Evolutionary conservation across 2,329 filamentous ascomycete genomes (phyloP), one percentile per base, ranked within the genome.

Genomic region (Penicillium hesseltinei): DNA sequence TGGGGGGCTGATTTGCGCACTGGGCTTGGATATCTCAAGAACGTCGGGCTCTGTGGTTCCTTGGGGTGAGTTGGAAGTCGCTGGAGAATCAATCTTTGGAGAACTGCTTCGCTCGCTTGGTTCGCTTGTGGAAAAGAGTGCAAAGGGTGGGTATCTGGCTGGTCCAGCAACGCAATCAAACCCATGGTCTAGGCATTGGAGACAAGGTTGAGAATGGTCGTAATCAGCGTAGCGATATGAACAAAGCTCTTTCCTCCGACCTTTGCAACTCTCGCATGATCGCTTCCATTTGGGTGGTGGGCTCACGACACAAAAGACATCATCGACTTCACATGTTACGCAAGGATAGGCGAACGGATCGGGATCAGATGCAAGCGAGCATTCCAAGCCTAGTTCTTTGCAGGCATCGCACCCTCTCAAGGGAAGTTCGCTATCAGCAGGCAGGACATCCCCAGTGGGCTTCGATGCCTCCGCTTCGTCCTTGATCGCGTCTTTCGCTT

Each of bases 141-240:
- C 3, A 31, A 27, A 31, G 2, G 62, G 61, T 21, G 19, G 35
- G 19, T 46, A 5, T 31, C 31, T 65, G 2, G 61, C 64, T 6
- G 75, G 76, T 4, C 75, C 76, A 11, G 75, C 76, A 13, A 75
- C 50, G 57, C 76, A 78, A 3, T 60, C 59, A n/a, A 63, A 60
- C 2, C 64, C 67, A 21, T 51, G 60, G 4, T 63, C 56, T 5
- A 36, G 54, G 56, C 75, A 78, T 23, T 70, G 59, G 27, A 62
- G 56, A 56, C 76, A 78, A 6, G 71, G 63, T 29, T 60, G 36
- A 35, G 31, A 61, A 48, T 68, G 67, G 17, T 66, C 66, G 11
- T 60, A 60, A 43, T 70, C 66, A 11, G 31, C 44, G 3, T 70
- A 62, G 11, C 57, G 58, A 60, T 74, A 77, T 0, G 75, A 77